Percentiles rank a stretch among this genome's conserved stretches.
Evolutionary conservation across 2,329 filamentous ascomycete genomes (phyloP).

Genomic region (Colletotrichum simmondsii): DNA sequence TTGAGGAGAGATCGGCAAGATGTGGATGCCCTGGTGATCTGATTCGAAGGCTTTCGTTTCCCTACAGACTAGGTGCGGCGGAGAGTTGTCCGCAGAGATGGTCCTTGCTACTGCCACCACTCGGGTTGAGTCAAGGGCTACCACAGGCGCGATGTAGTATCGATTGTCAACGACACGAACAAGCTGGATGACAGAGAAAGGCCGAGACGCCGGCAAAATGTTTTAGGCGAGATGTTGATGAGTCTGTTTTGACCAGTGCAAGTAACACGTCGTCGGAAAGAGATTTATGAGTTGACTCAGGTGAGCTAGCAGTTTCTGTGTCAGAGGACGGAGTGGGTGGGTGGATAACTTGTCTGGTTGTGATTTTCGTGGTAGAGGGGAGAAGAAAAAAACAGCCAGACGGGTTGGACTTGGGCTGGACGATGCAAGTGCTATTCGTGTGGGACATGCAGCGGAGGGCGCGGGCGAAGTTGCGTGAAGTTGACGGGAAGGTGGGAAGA

Average conservation of each 20-base stretch:
- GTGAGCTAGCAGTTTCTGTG: constrained; percentile 3
- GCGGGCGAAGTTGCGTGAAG: background rate
- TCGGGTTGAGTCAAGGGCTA: constrained; percentile 4
- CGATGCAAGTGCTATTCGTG: background rate
- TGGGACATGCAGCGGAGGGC: background rate
- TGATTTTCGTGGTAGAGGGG: background rate
- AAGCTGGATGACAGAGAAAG: background rate
- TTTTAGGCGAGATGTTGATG: background rate
- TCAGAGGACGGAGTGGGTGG: constrained; percentile 1
- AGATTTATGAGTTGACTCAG: constrained; percentile 20
- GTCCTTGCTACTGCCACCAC: constrained; percentile 4
- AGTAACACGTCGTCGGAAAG: background rate
- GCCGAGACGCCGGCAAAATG: background rate
- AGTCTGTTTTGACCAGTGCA: background rate
- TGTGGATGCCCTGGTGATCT: constrained; percentile 18
- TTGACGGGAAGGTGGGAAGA: background rate
- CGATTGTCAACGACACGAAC: background rate
- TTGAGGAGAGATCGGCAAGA: constrained; percentile 13
- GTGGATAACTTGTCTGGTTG: background rate
- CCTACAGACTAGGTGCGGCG: background rate
- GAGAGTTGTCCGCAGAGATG: constrained; percentile 13
- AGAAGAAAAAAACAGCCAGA: background rate
- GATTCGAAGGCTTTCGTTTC: background rate
- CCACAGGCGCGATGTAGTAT: background rate
- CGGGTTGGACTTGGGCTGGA: background rate